Evolutionary conservation across 257 asterid species (phyloP).

Genomic region (Fraxinus quadrangulata): DNA sequence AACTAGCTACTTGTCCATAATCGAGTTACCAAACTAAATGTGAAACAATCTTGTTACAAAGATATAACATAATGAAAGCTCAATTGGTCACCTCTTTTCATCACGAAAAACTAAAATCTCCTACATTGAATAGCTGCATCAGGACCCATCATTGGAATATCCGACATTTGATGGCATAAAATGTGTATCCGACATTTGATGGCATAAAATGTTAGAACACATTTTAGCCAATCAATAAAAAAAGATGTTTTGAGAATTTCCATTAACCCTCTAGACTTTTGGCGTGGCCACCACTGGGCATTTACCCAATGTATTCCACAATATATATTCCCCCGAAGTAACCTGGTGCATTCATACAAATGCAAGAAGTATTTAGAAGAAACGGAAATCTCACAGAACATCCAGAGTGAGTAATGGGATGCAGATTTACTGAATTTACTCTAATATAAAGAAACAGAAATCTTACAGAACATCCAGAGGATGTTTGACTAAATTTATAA

Average conservation of each 20-base stretch:
- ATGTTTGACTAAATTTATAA: neutral
- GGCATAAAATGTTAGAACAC: slow-evolving; percentile 3
- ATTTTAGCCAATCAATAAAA: slow-evolving; percentile 18
- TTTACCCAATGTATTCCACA: slow-evolving; percentile 93
- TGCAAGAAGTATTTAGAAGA: slow-evolving; percentile 9
- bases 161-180: neutral
- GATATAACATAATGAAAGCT: slow-evolving; percentile 4
- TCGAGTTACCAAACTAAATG: slow-evolving; percentile 5
- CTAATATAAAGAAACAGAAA: neutral
- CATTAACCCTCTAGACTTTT: slow-evolving; percentile 35
- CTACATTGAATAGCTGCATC: neutral
- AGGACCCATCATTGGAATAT: neutral
- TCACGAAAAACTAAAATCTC: neutral
- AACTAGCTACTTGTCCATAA: neutral
- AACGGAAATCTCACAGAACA: too few species aligned
- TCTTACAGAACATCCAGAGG: neutral
- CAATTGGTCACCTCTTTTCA: neutral
- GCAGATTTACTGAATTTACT: neutral
- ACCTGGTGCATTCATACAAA: slow-evolving; percentile 50
- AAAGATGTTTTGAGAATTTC: slow-evolving; percentile 7
- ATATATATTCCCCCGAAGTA: slow-evolving; percentile 83
- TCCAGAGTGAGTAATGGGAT: neutral
- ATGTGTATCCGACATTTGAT: neutral
- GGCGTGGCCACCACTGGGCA: slow-evolving; percentile 85
- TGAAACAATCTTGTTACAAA: slow-evolving; percentile 2